Base-by-base conservation (phyloP, 1,284 basidiomycete species). In the Peniophora sp. region DNA sequence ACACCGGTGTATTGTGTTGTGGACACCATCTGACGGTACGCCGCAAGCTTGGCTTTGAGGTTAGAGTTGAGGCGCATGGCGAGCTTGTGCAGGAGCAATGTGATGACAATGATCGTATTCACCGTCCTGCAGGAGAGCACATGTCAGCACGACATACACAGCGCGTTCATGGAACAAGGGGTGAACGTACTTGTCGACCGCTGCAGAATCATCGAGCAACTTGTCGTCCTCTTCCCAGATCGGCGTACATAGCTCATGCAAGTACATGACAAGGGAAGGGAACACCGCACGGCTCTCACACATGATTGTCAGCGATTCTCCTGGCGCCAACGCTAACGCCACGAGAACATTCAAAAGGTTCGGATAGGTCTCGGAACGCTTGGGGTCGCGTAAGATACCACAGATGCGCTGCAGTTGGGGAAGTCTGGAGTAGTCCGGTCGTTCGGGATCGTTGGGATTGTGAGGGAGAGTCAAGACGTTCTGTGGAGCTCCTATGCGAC, bases 211-310 rank as follows among this genome's bases (percentile, higher is more conserved):
- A n/a, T 59, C 57, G 42, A 72, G 63, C 14, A 78, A 58, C n/a
- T 54, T 57, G 43, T 73, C 71, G 47, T 79, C 74, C 45, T 84
- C 83, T 59, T 87, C 83, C 83, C 83, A 89, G 11, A 88, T 63
- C 0, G 75, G 70, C 1, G 69, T 69, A 0, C 76, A 71, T 39
- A 83, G 64, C 27, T 75, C 68, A 43, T 72, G 70, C 3, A 85
- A 67, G 54, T 76, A 80, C 32, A 74, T 57, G 12, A 86, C 68
- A 20, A 88, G 62, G 1, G 83, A 79, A 1, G 83, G 85, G 45
- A 88, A 71, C 11, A 88, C 57, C 2, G 70, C 68, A 39, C 67
- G 70, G 1, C 81, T 83, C 22, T 73, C 69, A 2, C 77, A 64
- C 1, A 90, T 67, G 2, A 74, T 62, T 1, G 63, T 60, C 34